Evolutionary conservation across 163 green algal genomes (phyloP).

Genomic region (Scenedesmus sp.): DNA sequence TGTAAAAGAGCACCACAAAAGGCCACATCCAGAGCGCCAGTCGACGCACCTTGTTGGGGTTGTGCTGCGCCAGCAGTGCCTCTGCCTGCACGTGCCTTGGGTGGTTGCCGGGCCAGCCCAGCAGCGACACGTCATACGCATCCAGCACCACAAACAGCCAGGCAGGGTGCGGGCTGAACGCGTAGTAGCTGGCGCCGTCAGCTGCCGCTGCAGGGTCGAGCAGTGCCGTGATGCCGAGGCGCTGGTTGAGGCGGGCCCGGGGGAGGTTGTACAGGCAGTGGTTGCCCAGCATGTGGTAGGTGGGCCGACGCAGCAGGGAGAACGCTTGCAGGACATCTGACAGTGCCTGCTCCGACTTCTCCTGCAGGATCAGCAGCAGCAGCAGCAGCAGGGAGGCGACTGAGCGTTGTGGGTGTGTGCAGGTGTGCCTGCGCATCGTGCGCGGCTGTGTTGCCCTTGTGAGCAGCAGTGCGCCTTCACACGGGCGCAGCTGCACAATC

Average conservation of each 20-base stretch:
- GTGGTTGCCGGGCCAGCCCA: constrained; percentile 78
- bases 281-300: constrained; percentile 84
- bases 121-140: constrained; percentile 81
- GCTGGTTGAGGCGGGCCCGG: constrained; percentile 54
- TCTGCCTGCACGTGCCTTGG: constrained; percentile 71
- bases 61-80: constrained; percentile 68
- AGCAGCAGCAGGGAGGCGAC: background rate
- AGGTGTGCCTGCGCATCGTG: background rate
- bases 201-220: background rate
- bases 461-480: too few relatives aligned
- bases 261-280: constrained; percentile 84
- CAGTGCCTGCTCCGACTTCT: constrained; percentile 67
- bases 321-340: constrained; percentile 70
- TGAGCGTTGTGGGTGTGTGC: background rate
- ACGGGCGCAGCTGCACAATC: too few relatives aligned
- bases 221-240: constrained; percentile 48
- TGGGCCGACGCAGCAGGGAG: constrained; percentile 62
- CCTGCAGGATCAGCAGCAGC: constrained; percentile 41
- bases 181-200: constrained; percentile 69
- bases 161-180: constrained; percentile 62
- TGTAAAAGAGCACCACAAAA: too few relatives aligned
- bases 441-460: too few relatives aligned
- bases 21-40: background rate
- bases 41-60: constrained; percentile 74
- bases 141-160: constrained; percentile 84